Base-by-base conservation (phyloP, 768 basidiomycete species). In the Rhizopogon vesiculosus region DNA sequence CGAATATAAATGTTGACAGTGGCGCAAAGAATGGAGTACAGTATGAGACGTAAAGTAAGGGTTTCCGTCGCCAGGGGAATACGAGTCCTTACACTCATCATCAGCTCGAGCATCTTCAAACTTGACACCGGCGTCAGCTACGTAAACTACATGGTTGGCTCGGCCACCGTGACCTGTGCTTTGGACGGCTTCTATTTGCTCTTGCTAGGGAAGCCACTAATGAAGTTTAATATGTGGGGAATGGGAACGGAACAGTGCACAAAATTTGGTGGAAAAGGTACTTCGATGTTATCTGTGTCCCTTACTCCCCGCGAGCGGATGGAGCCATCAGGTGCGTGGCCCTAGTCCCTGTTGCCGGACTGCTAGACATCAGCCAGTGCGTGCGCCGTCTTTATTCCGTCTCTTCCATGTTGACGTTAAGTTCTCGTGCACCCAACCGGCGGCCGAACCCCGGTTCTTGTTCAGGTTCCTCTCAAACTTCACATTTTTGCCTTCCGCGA, bases 301-400 rank as follows among this genome's bases (percentile, higher is more conserved):
- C 38, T 15, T 38, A 49, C 7, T 54, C 42, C 16, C 53, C 56
- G 8, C 31, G 46, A 7, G 56, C 9, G 56, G 56, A 43, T 57
- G 56, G 53, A 49, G 39, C 9, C 45, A 49, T 45, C 39, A 44
- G 41, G 56, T 54, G 16, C 3, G 29, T n/a, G 6, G 45, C 16
- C 53, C 5, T 43, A 15, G 40, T 28, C 45, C 19, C 9, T 28
- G 35, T 16, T 8, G 19, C 18, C 25, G n/a, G 16, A 45, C 5
- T n/a, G 29, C n/a, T n/a, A n/a, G n/a, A n/a, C n/a, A n/a, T n/a
- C n/a, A n/a, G n/a, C n/a, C n/a, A n/a, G n/a, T n/a, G n/a, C n/a
- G n/a, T n/a, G n/a, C n/a, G n/a, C n/a, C n/a, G n/a, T n/a, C n/a
- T n/a, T n/a, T n/a, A n/a, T n/a, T n/a, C n/a, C n/a, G n/a, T n/a